Evolutionary conservation across 352 stramenopile genomes (phyloP).

Genomic region (Globisporangium splendens): DNA sequence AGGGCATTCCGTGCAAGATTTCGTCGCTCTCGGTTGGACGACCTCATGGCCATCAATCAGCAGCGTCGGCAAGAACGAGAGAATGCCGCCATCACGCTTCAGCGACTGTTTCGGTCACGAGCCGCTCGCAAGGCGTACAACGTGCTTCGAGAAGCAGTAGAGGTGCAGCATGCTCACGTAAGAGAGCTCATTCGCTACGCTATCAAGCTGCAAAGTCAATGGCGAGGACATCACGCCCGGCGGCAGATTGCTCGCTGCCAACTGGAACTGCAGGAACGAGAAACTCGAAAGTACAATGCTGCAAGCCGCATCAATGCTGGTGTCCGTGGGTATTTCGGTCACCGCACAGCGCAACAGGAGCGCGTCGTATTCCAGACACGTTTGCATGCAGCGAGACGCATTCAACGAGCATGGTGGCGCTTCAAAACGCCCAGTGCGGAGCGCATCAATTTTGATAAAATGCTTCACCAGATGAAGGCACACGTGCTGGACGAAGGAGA

Average conservation of each 20-base stretch:
- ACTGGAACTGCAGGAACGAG: conserved; percentile 25
- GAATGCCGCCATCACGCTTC: conserved; percentile 46
- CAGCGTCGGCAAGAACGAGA: conserved; percentile 44
- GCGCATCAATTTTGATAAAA: conserved; percentile 40
- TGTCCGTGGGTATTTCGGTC: conserved; percentile 59
- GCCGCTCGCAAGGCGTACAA: conserved; percentile 50
- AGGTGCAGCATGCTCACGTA: conserved; percentile 31
- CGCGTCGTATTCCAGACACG: conserved; percentile 34
- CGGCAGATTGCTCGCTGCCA: conserved; percentile 30
- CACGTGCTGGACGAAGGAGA: conserved; percentile 48
- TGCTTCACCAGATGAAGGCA: conserved; percentile 46
- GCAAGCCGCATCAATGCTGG: conserved; percentile 64
- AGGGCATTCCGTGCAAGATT: conserved; percentile 55
- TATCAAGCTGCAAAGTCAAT: conserved; percentile 63
- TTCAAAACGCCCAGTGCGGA: conserved; percentile 40
- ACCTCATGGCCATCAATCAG: conserved; percentile 68
- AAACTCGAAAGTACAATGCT: conserved; percentile 30
- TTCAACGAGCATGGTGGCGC: conserved; percentile 50
- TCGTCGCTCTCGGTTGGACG: conserved; percentile 63
- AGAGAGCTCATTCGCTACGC: conserved; percentile 34
- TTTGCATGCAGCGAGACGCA: conserved; percentile 33
- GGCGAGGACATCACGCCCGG: conserved; percentile 47
- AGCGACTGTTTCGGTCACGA: conserved; percentile 60
- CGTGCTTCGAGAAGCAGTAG: conserved; percentile 41
- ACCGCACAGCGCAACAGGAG: conserved; percentile 30